Conservation (phyloP, 2,329 filamentous ascomycete genomes). For the Pseudocercospora crystallina region DNA sequence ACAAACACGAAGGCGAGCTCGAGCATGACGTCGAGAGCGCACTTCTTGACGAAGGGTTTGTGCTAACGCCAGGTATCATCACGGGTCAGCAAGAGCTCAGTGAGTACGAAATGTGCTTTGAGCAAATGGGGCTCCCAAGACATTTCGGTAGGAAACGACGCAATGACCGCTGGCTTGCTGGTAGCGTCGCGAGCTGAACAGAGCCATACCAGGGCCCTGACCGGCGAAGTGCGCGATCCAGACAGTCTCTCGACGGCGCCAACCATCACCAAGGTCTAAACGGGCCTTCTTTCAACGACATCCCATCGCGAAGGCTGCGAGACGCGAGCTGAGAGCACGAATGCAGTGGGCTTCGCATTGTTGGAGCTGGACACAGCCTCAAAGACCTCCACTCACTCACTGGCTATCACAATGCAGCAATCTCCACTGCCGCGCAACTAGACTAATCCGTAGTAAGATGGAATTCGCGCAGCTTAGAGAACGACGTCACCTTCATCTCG, state of each 20-base stretch:
- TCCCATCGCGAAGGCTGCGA: too few species aligned
- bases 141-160: slow-evolving; percentile 28
- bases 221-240: background rate
- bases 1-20: slow-evolving; percentile 24
- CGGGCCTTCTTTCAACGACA: slow-evolving; percentile 2
- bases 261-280: background rate
- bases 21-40: slow-evolving; percentile 23
- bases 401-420: background rate
- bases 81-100: slow-evolving; percentile 21
- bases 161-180: slow-evolving; percentile 18
- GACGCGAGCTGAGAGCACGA: background rate
- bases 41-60: slow-evolving; percentile 21
- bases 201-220: background rate
- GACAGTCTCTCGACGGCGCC: background rate
- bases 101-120: slow-evolving; percentile 27
- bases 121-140: slow-evolving; percentile 24
- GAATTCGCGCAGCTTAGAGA: background rate
- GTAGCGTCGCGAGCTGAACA: slow-evolving; percentile 10
- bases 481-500: slow-evolving; percentile 16
- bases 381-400: background rate
- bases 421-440: background rate
- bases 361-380: background rate
- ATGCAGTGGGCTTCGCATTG: background rate
- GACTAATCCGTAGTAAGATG: background rate
- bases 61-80: slow-evolving; percentile 16